Percentiles rank a stretch among this genome's conserved stretches.
These are phyloP conservation scores for Pestalotiopsis sp. DNA, from an alignment of 2,329 filamentous ascomycete species.

Conservation along the genomic window DNA sequence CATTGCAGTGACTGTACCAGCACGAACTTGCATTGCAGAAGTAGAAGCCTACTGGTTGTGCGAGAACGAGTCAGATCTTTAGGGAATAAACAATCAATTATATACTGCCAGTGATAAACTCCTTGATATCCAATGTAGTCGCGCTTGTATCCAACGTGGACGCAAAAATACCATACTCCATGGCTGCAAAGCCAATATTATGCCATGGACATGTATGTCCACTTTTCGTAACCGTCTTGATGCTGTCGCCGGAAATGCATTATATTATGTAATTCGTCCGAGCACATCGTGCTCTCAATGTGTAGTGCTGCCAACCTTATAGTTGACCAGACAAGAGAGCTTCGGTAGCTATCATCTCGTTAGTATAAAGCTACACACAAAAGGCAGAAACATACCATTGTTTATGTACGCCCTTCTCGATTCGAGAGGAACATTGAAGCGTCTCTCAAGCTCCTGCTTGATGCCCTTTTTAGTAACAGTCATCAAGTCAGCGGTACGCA, in stretches of 20 bases:
- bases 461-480: conserved; percentile 98
- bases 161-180: conserved; percentile 3
- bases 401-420: conserved; percentile 91
- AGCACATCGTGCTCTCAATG: neutral
- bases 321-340: conserved; percentile 77
- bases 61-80: conserved; percentile 4
- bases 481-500: conserved; percentile 93
- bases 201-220: conserved; percentile 4
- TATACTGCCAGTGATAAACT: conserved; percentile 1
- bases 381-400: conserved; percentile 67
- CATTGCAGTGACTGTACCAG: conserved; percentile 56
- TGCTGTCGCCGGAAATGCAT: conserved; percentile 62
- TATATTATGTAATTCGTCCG: conserved; percentile 6
- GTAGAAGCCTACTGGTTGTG: conserved; percentile 37
- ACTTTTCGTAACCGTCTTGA: conserved; percentile 5
- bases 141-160: neutral
- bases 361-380: conserved; percentile 18
- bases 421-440: conserved; percentile 86
- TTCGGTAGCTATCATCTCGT: conserved; percentile 63
- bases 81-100: neutral
- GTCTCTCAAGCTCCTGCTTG: conserved; percentile 87
- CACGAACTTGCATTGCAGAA: conserved; percentile 49
- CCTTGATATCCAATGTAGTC: neutral
- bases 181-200: neutral
- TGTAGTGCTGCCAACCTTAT: conserved; percentile 54